Conservation (phyloP, 805 yeast species). For the Pichia manshurica region DNA sequence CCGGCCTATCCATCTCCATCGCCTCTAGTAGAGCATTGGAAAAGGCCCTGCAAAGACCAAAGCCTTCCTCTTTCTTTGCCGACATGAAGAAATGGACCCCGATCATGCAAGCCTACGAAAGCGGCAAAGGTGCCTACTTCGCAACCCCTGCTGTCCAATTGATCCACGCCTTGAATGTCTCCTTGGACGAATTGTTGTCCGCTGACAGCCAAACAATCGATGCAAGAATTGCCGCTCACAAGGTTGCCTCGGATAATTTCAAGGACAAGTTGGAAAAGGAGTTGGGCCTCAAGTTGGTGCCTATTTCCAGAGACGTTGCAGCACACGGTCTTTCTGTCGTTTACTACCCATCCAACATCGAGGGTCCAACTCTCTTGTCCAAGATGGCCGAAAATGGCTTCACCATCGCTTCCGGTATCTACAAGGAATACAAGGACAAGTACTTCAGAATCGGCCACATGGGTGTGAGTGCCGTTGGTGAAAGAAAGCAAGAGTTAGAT, state of each 20-base stretch:
- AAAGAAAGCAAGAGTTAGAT: constrained; percentile 48
- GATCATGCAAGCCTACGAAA: constrained; percentile 79
- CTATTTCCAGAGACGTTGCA: constrained; percentile 52
- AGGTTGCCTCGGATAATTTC: constrained; percentile 55
- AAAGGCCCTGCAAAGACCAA: constrained; percentile 45
- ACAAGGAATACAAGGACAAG: constrained; percentile 68
- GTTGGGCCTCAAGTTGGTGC: constrained; percentile 63
- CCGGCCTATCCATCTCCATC: constrained; percentile 78
- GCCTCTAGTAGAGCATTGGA: constrained; percentile 71
- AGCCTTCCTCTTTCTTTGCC: constrained; percentile 56
- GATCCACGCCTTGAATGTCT: constrained; percentile 70
- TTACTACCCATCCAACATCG: constrained; percentile 70
- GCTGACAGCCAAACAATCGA: constrained; percentile 37
- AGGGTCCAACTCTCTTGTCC: constrained; percentile 61
- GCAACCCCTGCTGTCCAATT: constrained; percentile 97
- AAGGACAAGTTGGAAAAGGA: constrained; percentile 46
- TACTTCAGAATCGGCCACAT: constrained; percentile 95
- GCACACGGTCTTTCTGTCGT: constrained; percentile 86
- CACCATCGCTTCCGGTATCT: constrained; percentile 86
- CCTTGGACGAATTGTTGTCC: constrained; percentile 62
- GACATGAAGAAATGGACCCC: constrained; percentile 83
- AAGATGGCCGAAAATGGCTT: constrained; percentile 58
- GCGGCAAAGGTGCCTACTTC: constrained; percentile 74
- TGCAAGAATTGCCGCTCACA: constrained; percentile 59
- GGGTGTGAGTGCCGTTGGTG: constrained; percentile 74